phyloP scores from a whole-genome alignment of 129 eudicot genomes.

The Flaveria brownii region DNA sequence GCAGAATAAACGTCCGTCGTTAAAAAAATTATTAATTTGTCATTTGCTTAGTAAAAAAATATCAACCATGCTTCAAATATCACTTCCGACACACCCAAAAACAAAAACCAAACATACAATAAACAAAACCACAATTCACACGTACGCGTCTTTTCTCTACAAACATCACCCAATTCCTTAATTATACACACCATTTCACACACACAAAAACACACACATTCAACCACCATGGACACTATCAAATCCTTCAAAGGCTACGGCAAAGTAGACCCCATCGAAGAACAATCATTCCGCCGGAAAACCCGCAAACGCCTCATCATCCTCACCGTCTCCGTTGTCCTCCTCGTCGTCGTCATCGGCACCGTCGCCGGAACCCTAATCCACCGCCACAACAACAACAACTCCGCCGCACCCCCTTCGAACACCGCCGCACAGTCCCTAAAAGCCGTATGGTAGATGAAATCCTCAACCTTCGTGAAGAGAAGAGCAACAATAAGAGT shows the following conservation, averaged over 20 bases:
- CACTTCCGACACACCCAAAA: background rate
- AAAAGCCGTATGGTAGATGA: no score
- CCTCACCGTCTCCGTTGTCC: conserved; percentile 46
- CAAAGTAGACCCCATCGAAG: no score
- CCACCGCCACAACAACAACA: conserved; percentile 31
- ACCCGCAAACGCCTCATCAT: conserved; percentile 64
- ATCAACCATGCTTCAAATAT: background rate
- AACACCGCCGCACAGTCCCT: conserved; percentile 45
- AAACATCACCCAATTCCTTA: conserved; percentile 13
- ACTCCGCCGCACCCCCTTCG: background rate
- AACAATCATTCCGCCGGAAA: no score
- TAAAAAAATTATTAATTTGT: background rate
- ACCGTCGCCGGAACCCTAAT: conserved; percentile 60
- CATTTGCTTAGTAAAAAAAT: no score
- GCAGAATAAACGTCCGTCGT: no score
- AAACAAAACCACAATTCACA: background rate
- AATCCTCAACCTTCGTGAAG: no score
- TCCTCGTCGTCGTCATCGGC: conserved; percentile 51
- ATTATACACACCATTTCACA: no score
- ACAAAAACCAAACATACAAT: background rate
- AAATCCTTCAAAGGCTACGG: no score
- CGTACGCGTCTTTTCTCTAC: conserved; percentile 22
- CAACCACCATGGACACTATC: no score
- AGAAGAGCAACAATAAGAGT: no score
- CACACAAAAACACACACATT: no score